phyloP scores from a whole-genome alignment of 345 rosid species.

The Camelina neglecta region DNA sequence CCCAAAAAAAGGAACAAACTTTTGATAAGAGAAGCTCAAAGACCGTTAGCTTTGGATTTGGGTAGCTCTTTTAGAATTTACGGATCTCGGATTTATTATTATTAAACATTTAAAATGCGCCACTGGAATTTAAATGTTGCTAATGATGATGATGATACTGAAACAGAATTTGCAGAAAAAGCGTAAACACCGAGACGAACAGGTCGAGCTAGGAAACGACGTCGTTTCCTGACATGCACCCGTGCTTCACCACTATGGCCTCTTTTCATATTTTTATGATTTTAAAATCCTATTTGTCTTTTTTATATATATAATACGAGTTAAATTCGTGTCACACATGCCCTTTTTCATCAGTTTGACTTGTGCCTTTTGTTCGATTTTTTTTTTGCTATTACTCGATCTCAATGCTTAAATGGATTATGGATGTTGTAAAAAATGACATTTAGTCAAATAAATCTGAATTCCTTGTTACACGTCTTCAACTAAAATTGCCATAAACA shows the following conservation, averaged over 20 bases:
- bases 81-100: slow-evolving; percentile 28
- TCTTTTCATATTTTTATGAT: not conserved
- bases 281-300: no score
- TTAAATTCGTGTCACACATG: slow-evolving; percentile 18
- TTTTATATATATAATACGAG: no score
- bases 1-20: slow-evolving; percentile 3
- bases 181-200: slow-evolving; percentile 35
- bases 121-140: slow-evolving; percentile 26
- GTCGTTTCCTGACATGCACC: slow-evolving; percentile 24
- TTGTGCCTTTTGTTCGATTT: slow-evolving; percentile 7
- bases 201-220: not conserved
- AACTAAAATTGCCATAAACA: not conserved
- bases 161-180: slow-evolving; percentile 22
- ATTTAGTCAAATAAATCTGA: not conserved
- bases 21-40: slow-evolving; percentile 18
- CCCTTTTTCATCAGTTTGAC: slow-evolving; percentile 4
- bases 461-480: not conserved
- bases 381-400: not conserved
- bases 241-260: slow-evolving; percentile 7
- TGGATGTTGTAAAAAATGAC: not conserved
- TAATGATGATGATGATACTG: not conserved
- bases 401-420: not conserved
- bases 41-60: slow-evolving; percentile 24
- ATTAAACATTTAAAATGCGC: slow-evolving; percentile 5
- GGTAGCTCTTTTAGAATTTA: slow-evolving; percentile 41